These are phyloP conservation scores for Pholiota adiposa DNA, from an alignment of 1,284 basidiomycete genomes.

Conservation along the genomic window DNA sequence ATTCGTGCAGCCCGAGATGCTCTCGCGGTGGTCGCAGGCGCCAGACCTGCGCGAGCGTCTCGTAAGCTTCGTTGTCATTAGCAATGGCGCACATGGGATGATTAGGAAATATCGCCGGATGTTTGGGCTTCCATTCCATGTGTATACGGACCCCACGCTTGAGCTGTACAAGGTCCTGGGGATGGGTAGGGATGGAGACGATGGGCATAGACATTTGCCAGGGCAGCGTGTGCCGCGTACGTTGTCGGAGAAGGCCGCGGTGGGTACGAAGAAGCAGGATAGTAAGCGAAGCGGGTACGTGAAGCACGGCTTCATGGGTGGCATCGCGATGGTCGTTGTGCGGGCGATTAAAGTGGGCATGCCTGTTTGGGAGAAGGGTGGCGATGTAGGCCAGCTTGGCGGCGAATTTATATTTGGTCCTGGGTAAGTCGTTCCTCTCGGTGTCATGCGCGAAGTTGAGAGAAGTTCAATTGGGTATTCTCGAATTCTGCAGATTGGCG, in stretches of 20 bases:
- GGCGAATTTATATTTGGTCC: conserved; percentile 90
- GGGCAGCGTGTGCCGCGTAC: neutral
- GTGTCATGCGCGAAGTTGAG: too few relatives aligned
- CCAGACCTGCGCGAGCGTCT: conserved; percentile 19
- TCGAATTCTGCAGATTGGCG: conserved; percentile 44
- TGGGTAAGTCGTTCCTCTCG: conserved; percentile 47
- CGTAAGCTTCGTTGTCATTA: conserved; percentile 65
- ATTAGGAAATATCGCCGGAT: conserved; percentile 74
- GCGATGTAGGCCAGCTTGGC: conserved; percentile 79
- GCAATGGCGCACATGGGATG: conserved; percentile 78
- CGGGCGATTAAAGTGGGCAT: conserved; percentile 71
- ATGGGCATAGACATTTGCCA: conserved; percentile 13
- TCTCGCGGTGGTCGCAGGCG: conserved; percentile 23
- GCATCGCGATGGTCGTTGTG: conserved; percentile 70
- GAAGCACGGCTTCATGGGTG: conserved; percentile 63
- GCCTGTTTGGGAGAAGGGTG: conserved; percentile 81
- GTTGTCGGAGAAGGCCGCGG: neutral
- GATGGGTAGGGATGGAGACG: conserved; percentile 54
- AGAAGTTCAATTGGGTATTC: neutral
- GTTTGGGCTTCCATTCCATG: conserved; percentile 59
- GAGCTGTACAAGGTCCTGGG: conserved; percentile 76
- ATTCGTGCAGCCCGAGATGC: conserved; percentile 56
- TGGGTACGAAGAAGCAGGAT: conserved; percentile 10
- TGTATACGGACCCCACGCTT: conserved; percentile 82
- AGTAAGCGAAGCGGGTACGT: conserved; percentile 58